A percentile compares a stretch with the other conserved stretches of the same genome.
Conservation (phyloP, 148 eudicot species). For the Cornus controversa region DNA sequence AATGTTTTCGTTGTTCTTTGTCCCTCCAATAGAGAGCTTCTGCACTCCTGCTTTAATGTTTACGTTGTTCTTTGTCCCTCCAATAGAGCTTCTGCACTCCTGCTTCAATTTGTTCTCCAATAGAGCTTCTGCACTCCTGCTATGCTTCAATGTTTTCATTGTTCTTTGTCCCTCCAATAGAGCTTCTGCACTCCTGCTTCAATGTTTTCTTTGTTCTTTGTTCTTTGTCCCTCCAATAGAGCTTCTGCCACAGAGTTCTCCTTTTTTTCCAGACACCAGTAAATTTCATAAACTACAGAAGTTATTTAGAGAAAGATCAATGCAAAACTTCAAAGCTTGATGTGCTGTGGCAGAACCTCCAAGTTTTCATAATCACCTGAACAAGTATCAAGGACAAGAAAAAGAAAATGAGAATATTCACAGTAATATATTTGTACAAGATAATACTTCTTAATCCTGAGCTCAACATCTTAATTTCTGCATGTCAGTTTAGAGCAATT, state of each 20-base stretch:
- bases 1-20: background rate
- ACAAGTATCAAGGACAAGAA: background rate
- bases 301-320: background rate
- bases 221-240: background rate
- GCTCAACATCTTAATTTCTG: too few species aligned
- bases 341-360: background rate
- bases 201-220: background rate
- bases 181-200: background rate
- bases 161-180: background rate
- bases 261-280: background rate
- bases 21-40: background rate
- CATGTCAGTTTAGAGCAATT: too few species aligned
- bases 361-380: constrained; percentile 7
- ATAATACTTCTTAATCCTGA: too few species aligned
- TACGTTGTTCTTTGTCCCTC: background rate
- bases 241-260: background rate
- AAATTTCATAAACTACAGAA: background rate
- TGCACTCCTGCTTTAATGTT: background rate
- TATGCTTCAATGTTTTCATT: background rate
- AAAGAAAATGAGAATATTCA: too few species aligned
- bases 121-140: background rate
- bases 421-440: too few species aligned
- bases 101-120: too few species aligned
- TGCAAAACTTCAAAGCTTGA: background rate
- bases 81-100: too few species aligned